Conservation (phyloP, 768 basidiomycete species). For the Boletus insuetus region DNA sequence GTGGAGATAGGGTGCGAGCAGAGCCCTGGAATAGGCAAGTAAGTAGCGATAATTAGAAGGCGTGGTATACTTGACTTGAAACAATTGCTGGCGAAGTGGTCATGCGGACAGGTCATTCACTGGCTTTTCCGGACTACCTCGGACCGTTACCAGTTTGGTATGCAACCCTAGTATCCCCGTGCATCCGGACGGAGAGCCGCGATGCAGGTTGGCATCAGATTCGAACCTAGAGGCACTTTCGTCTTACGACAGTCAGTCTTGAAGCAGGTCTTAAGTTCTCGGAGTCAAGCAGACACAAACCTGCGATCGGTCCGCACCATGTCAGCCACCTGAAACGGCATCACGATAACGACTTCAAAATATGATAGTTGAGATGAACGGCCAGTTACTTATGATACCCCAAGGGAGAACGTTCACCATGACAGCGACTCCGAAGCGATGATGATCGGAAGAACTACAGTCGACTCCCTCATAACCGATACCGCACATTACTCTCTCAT, state of each 20-base stretch:
- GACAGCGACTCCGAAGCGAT: too few species aligned
- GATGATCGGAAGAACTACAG: too few species aligned
- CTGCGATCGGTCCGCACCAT: not conserved
- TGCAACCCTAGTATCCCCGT: not conserved
- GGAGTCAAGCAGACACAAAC: not conserved
- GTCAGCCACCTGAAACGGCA: not conserved
- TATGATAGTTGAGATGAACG: not conserved
- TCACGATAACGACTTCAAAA: not conserved
- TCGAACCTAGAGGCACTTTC: too few species aligned
- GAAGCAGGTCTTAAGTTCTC: too few species aligned
- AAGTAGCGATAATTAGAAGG: not conserved
- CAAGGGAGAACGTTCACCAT: too few species aligned
- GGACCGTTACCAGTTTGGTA: not conserved
- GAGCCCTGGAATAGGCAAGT: slow-evolving; percentile 4
- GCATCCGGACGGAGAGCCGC: not conserved
- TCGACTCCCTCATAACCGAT: too few species aligned
- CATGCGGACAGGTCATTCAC: slow-evolving; percentile 5
- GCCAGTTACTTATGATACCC: not conserved
- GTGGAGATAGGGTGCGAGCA: not conserved
- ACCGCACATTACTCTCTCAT: too few species aligned
- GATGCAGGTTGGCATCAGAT: not conserved
- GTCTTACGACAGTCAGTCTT: too few species aligned
- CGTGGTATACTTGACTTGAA: not conserved
- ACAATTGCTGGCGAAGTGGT: not conserved
- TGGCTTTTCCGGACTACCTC: not conserved